Base-by-base conservation (phyloP, 108 stramenopile species). In the Skeletonema grethae region DNA sequence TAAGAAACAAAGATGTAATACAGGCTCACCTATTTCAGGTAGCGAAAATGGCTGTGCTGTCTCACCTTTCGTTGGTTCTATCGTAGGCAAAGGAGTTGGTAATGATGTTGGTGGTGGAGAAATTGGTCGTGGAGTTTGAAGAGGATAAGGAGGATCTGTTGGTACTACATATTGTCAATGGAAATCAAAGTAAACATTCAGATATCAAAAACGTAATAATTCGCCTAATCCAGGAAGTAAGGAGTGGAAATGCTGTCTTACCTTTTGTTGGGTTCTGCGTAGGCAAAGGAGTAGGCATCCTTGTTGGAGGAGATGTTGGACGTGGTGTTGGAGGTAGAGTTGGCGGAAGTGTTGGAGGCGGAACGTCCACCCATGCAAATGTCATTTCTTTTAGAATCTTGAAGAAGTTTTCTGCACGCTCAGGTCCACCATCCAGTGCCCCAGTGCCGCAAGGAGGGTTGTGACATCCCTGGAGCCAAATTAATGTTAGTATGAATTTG, bases 331-430 rank as follows among this genome's bases (percentile, higher is more conserved):
- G 57, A 15, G 3, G 15, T 15, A 2, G 13, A 4, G 43, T 16
- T 13, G 63, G 61, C 10, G 20, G 16, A 10, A 5, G 61, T 22
- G 36, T 22, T 35, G 36, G 15, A 16, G 53, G 32, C 9, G 34
- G 29, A 29, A 76, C 61, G 28, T 67, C 64, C 15, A 70, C 76
- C 32, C 64, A 77, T 7, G 76, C 69, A 25, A 65, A 70, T 12
- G 69, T 61, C 18, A 77, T 59, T 61, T 82, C 82, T 63, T 87
- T 77, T 79, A 90, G 81, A 30, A 83, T 74, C 6, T 63, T 58
- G 53, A 88, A 77, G 35, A 90, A 66, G 39, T 86, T 80, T 38
- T 90, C 70, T 5, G 87, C 86, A 63, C 85, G 76, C 25, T 84
- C 78, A 12, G 90, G 86, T 12, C 88, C 88, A 41, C 85, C 75